Percentiles rank a stretch among this genome's conserved stretches.
Evolutionary conservation across 1,139 yeast genomes (phyloP).

Genomic region (Suhomyces maxii): DNA sequence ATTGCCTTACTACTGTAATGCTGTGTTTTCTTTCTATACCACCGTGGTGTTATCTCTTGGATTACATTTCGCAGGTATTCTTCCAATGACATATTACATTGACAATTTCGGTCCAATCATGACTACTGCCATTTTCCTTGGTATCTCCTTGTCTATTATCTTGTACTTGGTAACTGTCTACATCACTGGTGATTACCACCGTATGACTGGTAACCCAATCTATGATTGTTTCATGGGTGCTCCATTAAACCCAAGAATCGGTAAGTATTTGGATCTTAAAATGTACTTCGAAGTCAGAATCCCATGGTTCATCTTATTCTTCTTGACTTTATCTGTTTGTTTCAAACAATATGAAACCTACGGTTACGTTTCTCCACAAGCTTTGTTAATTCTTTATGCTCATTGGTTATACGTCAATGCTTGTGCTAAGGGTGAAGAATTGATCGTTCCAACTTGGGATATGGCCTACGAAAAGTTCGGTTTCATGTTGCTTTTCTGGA

Average conservation of each 20-base stretch:
- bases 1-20: slow-evolving; percentile 91
- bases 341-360: slow-evolving; percentile 77
- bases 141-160: slow-evolving; percentile 62
- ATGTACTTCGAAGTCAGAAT: slow-evolving; percentile 97
- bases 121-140: slow-evolving; percentile 85
- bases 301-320: slow-evolving; percentile 92
- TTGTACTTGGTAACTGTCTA: slow-evolving; percentile 65
- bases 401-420: slow-evolving; percentile 97
- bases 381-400: slow-evolving; percentile 70
- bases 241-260: slow-evolving; percentile 92
- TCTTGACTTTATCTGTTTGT: slow-evolving; percentile 71
- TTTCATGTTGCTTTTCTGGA: slow-evolving; percentile 97
- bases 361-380: slow-evolving; percentile 79
- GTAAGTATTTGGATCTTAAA: slow-evolving; percentile 80
- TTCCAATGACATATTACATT: slow-evolving; percentile 69
- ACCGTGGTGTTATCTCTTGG: slow-evolving; percentile 57
- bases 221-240: slow-evolving; percentile 98
- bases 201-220: slow-evolving; percentile 87
- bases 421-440: slow-evolving; percentile 95
- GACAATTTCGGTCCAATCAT: slow-evolving; percentile 88
- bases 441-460: slow-evolving; percentile 98
- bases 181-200: slow-evolving; percentile 72
- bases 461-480: slow-evolving; percentile 99
- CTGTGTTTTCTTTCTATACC: slow-evolving; percentile 78
- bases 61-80: slow-evolving; percentile 72